phyloP scores from a whole-genome alignment of 768 basidiomycete species.

The Mrakia gelida region DNA sequence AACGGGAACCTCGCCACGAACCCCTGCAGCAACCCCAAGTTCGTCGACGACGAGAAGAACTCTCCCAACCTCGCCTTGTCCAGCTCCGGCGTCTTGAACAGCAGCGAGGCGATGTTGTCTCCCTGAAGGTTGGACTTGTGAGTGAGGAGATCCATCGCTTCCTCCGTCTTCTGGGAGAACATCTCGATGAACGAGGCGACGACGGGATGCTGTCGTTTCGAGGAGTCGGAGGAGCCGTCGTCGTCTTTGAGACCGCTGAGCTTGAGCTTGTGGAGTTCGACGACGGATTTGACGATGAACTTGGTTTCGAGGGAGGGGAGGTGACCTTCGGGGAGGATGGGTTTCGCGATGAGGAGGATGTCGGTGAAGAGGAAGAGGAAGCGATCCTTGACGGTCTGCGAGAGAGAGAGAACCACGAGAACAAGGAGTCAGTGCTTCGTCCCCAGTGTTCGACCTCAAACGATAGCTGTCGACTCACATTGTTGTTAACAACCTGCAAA shows the following conservation, averaged over 20 bases:
- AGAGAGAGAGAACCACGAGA: neutral
- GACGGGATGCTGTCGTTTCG: slow-evolving; percentile 51
- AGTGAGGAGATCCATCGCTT: slow-evolving; percentile 67
- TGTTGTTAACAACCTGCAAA: slow-evolving; percentile 82
- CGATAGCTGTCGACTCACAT: too few relatives aligned
- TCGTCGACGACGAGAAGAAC: slow-evolving; percentile 69
- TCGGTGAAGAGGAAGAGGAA: slow-evolving; percentile 97
- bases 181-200: slow-evolving; percentile 70
- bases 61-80: slow-evolving; percentile 72
- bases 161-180: slow-evolving; percentile 74
- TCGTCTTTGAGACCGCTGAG: slow-evolving; percentile 38
- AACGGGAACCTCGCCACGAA: slow-evolving; percentile 88
- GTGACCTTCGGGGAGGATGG: slow-evolving; percentile 59
- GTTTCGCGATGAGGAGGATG: slow-evolving; percentile 87
- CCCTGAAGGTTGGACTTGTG: slow-evolving; percentile 57
- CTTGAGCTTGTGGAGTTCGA: slow-evolving; percentile 54
- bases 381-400: slow-evolving; percentile 87
- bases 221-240: slow-evolving; percentile 35
- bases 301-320: slow-evolving; percentile 57
- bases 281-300: slow-evolving; percentile 85
- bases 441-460: too few relatives aligned
- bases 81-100: slow-evolving; percentile 75
- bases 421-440: neutral
- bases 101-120: slow-evolving; percentile 68
- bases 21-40: slow-evolving; percentile 69